Base-by-base conservation (phyloP, 2,329 filamentous ascomycete genomes). In the Xylogone sp. region DNA sequence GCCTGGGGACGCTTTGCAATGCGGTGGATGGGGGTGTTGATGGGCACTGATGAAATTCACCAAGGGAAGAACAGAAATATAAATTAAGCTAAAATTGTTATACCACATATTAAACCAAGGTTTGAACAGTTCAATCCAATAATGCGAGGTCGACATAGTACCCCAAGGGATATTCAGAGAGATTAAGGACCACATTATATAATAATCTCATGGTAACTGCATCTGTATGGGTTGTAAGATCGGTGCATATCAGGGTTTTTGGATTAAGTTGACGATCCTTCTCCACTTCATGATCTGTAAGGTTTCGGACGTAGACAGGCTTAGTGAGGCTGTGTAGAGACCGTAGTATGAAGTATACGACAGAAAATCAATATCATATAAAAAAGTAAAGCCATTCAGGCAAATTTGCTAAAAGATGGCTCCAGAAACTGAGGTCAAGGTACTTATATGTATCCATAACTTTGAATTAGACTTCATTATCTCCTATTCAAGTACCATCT, bases 1-100 rank as follows among this genome's bases (percentile, higher is more conserved):
- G 19, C 69, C 71, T 1, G 76, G 77, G 44, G 71, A 74, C 2
- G 74, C 68, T 62, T 78, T 81, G 65, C 77, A 81, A 54, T n/a
- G 19, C 18, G 21, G 21, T n/a, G 31, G 16, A 21, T 45, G 42
- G 21, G 21, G 39, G 13, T 44, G 5, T 13, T 39, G 8, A 13
- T 18, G n/a, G 13, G 34, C 34, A 39, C 5, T 5, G 34, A 18
- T 39, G n/a, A 39, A 16, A 16, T 16, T 13, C 10, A 39, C 5
- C 8, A 39, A 16, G n/a, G 5, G 34, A 16, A 18, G 12, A 39
- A 39, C 5, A 16, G 34, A 13, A 18, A 39, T 5, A 5, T 16
- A 39, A 39, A 39, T 4, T 16, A 16, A 9, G n/a, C 4, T 18
- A 16, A 39, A 39, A 9, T 16, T 39, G n/a, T 39, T 6, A 16